These are phyloP conservation scores for Blechomonas ayalai DNA, from an alignment of 208 protist genomes.

Conservation along the genomic window DNA sequence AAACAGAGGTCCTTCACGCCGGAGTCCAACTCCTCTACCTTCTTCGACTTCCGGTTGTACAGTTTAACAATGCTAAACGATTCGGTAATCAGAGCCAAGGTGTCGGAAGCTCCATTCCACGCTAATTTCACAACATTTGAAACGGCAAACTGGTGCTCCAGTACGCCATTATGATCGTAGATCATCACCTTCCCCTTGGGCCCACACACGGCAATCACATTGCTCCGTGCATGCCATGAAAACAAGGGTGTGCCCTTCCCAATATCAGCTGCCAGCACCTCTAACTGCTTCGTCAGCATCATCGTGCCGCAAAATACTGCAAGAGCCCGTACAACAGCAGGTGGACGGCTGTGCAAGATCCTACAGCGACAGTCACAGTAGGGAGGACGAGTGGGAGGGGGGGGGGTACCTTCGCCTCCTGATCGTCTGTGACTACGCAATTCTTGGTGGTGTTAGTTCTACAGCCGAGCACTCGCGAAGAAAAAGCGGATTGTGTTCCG, in stretches of 20 bases:
- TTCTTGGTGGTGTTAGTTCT: too few species aligned
- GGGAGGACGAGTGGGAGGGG: too few species aligned
- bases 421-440: too few species aligned
- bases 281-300: constrained; percentile 74
- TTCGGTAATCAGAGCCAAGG: constrained; percentile 84
- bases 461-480: too few species aligned
- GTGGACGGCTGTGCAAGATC: too few species aligned
- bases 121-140: constrained; percentile 59
- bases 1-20: constrained; percentile 83
- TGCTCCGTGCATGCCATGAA: constrained; percentile 62
- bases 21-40: constrained; percentile 77
- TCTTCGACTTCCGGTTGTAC: constrained; percentile 61
- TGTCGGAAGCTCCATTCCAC: constrained; percentile 87
- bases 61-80: constrained; percentile 60
- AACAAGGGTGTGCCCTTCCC: constrained; percentile 64
- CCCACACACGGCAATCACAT: constrained; percentile 69
- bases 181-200: constrained; percentile 76
- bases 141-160: constrained; percentile 70
- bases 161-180: constrained; percentile 57
- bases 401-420: too few species aligned
- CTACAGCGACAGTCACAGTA: too few species aligned
- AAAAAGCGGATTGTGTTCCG: too few species aligned
- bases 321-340: background rate
- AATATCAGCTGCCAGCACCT: constrained; percentile 34
- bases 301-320: constrained; percentile 17